A percentile compares a stretch with the other conserved stretches of the same genome.
Conservation (phyloP, 495 filamentous ascomycete genomes). For the Neurospora sp. region DNA sequence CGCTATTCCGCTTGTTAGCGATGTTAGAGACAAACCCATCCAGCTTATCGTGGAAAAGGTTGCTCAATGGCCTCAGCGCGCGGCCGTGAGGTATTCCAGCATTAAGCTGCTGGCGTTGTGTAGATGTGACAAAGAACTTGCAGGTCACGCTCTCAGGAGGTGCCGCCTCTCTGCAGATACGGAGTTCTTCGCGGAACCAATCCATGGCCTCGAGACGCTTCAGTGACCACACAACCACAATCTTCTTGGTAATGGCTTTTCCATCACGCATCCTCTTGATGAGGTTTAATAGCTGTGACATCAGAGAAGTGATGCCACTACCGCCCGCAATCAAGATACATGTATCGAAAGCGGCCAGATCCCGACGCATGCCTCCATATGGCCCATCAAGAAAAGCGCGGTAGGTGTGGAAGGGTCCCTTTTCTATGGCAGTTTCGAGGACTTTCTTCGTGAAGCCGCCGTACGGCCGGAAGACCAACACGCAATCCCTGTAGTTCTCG, state of each 20-base stretch:
- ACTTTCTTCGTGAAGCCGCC: constrained; percentile 79
- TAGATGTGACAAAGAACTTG: constrained; percentile 84
- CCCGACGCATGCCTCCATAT: constrained; percentile 87
- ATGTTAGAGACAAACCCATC: constrained; percentile 73
- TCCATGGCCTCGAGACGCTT: constrained; percentile 87
- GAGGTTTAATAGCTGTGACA: constrained; percentile 78
- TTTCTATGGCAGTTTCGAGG: constrained; percentile 63
- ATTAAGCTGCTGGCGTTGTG: constrained; percentile 42
- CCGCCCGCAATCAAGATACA: constrained; percentile 88
- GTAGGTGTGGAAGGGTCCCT: constrained; percentile 79
- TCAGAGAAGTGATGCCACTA: constrained; percentile 87
- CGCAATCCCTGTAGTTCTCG: constrained; percentile 76
- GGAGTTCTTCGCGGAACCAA: constrained; percentile 94
- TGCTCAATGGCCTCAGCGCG: constrained; percentile 51
- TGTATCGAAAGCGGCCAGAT: constrained; percentile 87
- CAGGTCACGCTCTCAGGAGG: constrained; percentile 77
- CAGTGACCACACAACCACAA: constrained; percentile 86
- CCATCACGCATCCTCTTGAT: constrained; percentile 91
- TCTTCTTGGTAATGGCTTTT: constrained; percentile 82
- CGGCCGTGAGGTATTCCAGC: constrained; percentile 31
- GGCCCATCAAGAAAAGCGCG: constrained; percentile 86
- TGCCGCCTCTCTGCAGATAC: constrained; percentile 78
- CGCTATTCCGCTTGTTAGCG: constrained; percentile 70
- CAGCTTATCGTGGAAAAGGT: constrained; percentile 70
- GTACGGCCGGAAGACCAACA: constrained; percentile 84